phyloP scores from a whole-genome alignment of 306 rosid species.

The Malus asiatica region DNA sequence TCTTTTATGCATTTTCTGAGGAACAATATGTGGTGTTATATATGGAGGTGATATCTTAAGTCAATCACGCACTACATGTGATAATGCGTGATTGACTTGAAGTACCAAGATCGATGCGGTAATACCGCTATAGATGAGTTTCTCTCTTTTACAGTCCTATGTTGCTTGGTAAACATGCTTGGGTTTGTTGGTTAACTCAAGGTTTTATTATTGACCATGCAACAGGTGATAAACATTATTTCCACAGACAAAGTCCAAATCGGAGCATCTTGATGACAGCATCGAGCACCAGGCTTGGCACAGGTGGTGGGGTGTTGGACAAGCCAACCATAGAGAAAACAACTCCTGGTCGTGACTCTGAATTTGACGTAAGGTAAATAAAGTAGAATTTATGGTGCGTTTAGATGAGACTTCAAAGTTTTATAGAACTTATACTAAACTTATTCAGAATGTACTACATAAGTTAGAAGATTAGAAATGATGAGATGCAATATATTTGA shows the following conservation, averaged over 20 bases:
- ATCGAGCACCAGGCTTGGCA: conserved; percentile 42
- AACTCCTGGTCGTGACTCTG: conserved; percentile 72
- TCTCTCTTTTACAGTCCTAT: neutral
- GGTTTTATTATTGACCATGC: conserved; percentile 16
- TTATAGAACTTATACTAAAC: too few relatives aligned
- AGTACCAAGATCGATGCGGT: neutral
- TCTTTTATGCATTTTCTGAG: neutral
- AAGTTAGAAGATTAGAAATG: neutral
- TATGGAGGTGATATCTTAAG: too few relatives aligned
- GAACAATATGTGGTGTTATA: neutral
- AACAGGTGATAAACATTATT: conserved; percentile 43
- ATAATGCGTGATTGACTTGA: too few relatives aligned
- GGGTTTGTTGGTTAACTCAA: neutral
- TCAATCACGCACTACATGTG: too few relatives aligned
- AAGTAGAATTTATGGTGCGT: neutral
- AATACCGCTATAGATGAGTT: too few relatives aligned
- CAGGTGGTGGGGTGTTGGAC: conserved; percentile 80
- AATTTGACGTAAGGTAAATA: conserved; percentile 57
- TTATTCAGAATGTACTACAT: neutral
- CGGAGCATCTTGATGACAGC: conserved; percentile 38
- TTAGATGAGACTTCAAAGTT: neutral
- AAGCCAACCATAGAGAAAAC: conserved; percentile 78
- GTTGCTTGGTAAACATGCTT: neutral
- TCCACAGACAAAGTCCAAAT: conserved; percentile 35
- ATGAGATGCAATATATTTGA: neutral